Base-by-base conservation (phyloP, 2,329 filamentous ascomycete genomes). In the Colletotrichum eleusines region DNA sequence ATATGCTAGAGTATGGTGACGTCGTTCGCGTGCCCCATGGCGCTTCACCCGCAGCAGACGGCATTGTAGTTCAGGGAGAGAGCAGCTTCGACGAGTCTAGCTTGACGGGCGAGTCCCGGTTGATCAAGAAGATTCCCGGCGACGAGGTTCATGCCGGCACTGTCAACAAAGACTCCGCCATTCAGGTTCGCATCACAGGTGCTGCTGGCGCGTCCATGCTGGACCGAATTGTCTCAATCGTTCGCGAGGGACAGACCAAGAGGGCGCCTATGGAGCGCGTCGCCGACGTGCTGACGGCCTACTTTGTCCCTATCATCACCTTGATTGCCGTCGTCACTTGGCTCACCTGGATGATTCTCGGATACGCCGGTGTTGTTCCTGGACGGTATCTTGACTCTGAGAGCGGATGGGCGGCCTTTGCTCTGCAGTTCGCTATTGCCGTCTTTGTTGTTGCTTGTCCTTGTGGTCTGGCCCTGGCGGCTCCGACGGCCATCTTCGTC, bases 381-480 rank as follows among this genome's bases (percentile, higher is more conserved):
- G 78, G 76, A 0, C 80, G 86, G 48, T 93, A 89, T 75, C 81
- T 89, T 16, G 85, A 88, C 18, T 82, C 85, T 20, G 81, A 84
- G 1, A 90, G 90, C n/a, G 88, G 90, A 12, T 92, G 90, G 88
- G 86, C 88, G 0, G 87, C 91, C 1, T 95, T 93, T 84, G 91
- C 92, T 2, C 85, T 96, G 54, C 90, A 93, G 73, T 96, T 95
- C 76, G 92, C 94, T 20, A 95, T 97, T 75, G 89, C 94, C 8
- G 93, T 96, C 16, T 96, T 97, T 74, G 93, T 97, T 42, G 91
- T 97, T 35, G 93, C 94, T 2, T 97, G 94, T 76, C 94, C 94
- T 1, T 97, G 94, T 76, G 94, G 94, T 2, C 86, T 97, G 18
- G 94, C 91, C 1, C 88, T 97, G 9, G 94, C 94, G n/a, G 93